These are phyloP conservation scores for Leersia perrieri DNA, from an alignment of 176 grass and related monocot genomes.

Conservation along the genomic window DNA sequence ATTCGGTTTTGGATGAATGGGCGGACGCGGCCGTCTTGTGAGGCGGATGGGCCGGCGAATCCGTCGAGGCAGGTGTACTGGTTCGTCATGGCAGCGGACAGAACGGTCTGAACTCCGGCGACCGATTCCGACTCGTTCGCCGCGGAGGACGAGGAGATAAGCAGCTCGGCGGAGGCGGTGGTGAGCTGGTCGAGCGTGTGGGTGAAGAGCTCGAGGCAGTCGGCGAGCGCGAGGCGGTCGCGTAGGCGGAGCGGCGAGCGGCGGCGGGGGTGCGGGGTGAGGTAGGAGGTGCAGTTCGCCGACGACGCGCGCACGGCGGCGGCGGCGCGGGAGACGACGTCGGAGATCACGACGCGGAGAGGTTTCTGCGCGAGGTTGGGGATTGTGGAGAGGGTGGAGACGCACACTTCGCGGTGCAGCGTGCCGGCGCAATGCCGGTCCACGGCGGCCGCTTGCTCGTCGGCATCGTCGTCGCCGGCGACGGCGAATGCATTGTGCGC, in stretches of 20 bases:
- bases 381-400: slow-evolving; percentile 49
- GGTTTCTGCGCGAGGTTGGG: slow-evolving; percentile 33
- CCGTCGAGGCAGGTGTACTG: slow-evolving; percentile 94
- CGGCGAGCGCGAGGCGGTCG: slow-evolving; percentile 57
- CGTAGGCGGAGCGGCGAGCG: slow-evolving; percentile 37
- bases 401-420: slow-evolving; percentile 76
- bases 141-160: too few relatives aligned
- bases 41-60: slow-evolving; percentile 42
- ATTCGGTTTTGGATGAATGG: slow-evolving; percentile 83
- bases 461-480: background rate
- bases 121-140: slow-evolving; percentile 44
- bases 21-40: slow-evolving; percentile 54
- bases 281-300: slow-evolving; percentile 71
- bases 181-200: slow-evolving; percentile 59
- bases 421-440: slow-evolving; percentile 65
- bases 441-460: slow-evolving; percentile 35
- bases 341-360: slow-evolving; percentile 53
- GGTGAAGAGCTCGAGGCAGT: slow-evolving; percentile 75
- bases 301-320: slow-evolving; percentile 54
- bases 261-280: too few relatives aligned
- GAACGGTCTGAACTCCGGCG: slow-evolving; percentile 61
- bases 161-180: slow-evolving; percentile 46
- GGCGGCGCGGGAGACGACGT: slow-evolving; percentile 44
- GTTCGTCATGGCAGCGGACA: slow-evolving; percentile 83
- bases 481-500: slow-evolving; percentile 17